These are phyloP conservation scores for Leccinum ochraceum DNA, from an alignment of 768 basidiomycete genomes.

Conservation along the genomic window DNA sequence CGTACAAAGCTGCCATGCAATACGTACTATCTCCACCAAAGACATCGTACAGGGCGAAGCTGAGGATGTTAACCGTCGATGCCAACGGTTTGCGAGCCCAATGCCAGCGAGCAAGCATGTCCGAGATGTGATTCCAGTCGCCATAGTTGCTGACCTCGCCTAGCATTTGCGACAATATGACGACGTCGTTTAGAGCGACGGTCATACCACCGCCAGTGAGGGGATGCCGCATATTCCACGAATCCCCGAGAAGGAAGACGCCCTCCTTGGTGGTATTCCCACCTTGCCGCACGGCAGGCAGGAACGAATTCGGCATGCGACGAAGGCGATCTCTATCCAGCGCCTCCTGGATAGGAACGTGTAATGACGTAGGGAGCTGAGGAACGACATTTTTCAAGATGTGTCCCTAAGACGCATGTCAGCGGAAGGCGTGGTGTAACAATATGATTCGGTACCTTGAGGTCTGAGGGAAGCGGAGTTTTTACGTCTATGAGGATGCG, in stretches of 20 bases:
- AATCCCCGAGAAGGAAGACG: slow-evolving; percentile 86
- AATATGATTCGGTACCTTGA: slow-evolving; percentile 53
- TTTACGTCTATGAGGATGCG: slow-evolving; percentile 93
- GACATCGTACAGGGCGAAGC: slow-evolving; percentile 90
- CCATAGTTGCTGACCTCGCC: slow-evolving; percentile 40
- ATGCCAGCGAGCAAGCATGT: slow-evolving; percentile 70
- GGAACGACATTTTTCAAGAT: slow-evolving; percentile 76
- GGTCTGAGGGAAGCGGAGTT: slow-evolving; percentile 75
- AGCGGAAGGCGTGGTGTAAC: neutral
- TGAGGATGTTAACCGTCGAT: slow-evolving; percentile 89
- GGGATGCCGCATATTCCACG: slow-evolving; percentile 99
- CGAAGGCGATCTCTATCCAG: slow-evolving; percentile 81
- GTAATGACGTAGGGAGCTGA: slow-evolving; percentile 75
- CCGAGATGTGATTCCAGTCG: slow-evolving; percentile 54
- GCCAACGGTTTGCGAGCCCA: slow-evolving; percentile 84
- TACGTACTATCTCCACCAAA: slow-evolving; percentile 90
- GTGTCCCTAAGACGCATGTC: slow-evolving; percentile 46
- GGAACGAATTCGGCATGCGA: slow-evolving; percentile 94
- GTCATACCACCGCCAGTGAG: slow-evolving; percentile 99
- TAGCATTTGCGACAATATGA: slow-evolving; percentile 67
- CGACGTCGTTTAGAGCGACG: slow-evolving; percentile 86
- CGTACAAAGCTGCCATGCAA: neutral
- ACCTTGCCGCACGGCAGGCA: slow-evolving; percentile 76
- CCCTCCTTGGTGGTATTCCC: slow-evolving; percentile 55
- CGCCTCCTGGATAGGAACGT: slow-evolving; percentile 61